These are phyloP conservation scores for Kodamaea hsintzibuensis DNA, from an alignment of 805 yeast genomes.

Conservation along the genomic window DNA sequence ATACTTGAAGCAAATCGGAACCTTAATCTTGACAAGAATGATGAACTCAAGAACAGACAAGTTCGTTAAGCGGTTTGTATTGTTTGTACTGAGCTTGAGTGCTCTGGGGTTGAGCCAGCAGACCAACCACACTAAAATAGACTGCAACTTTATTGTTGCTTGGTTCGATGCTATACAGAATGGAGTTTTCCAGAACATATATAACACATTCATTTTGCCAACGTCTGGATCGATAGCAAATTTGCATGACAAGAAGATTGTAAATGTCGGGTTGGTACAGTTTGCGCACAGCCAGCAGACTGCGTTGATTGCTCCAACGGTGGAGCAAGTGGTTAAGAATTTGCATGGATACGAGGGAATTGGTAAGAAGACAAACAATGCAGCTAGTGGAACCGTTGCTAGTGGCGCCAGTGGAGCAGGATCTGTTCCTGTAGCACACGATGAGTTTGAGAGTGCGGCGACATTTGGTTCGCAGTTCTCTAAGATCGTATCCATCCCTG, in stretches of 20 bases:
- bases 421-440: constrained; percentile 39
- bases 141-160: constrained; percentile 51
- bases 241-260: constrained; percentile 55
- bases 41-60: constrained; percentile 82
- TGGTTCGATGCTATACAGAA: constrained; percentile 75
- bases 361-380: constrained; percentile 8
- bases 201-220: constrained; percentile 52
- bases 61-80: constrained; percentile 67
- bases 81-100: constrained; percentile 49
- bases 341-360: constrained; percentile 30
- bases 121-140: constrained; percentile 7
- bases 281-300: constrained; percentile 32
- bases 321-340: constrained; percentile 36
- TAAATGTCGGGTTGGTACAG: constrained; percentile 50
- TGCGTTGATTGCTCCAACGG: constrained; percentile 25
- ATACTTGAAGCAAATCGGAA: constrained; percentile 70
- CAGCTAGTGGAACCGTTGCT: constrained; percentile 18
- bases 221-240: constrained; percentile 49
- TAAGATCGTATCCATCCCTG: constrained; percentile 62
- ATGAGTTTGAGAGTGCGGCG: constrained; percentile 58
- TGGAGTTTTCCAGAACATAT: constrained; percentile 54
- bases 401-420: constrained; percentile 15
- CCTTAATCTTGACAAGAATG: constrained; percentile 74
- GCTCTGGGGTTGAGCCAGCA: background rate
- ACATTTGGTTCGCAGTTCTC: constrained; percentile 88